A percentile compares a stretch with the other conserved stretches of the same genome.
Evolutionary conservation across 192 early-diverging fungal species (phyloP).

Genomic region (Backusella australiensis): DNA sequence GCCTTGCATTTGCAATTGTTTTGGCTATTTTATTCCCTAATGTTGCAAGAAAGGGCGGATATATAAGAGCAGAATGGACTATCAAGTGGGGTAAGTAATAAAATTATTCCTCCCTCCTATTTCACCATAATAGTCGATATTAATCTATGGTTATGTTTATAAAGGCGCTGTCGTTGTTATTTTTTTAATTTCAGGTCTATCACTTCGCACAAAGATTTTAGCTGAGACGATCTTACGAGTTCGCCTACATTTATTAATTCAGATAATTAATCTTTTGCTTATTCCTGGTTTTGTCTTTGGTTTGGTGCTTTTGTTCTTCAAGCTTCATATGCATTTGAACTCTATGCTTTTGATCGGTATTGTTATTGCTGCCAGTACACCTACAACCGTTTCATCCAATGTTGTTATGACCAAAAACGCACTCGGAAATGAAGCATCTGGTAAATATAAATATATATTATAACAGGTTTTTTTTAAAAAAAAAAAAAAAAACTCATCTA

Average conservation of each 20-base stretch:
- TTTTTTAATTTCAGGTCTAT: constrained; percentile 40
- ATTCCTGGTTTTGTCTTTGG: constrained; percentile 63
- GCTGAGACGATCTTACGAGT: constrained; percentile 34
- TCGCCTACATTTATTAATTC: constrained; percentile 60
- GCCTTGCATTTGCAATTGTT: constrained; percentile 60
- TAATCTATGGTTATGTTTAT: not conserved
- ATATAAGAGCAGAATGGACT: constrained; percentile 56
- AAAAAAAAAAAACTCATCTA: not conserved
- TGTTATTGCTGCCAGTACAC: constrained; percentile 60
- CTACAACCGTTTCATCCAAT: constrained; percentile 76
- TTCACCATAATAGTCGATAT: not conserved
- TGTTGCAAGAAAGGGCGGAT: constrained; percentile 54
- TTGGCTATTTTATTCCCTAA: constrained; percentile 59
- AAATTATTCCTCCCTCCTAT: not conserved
- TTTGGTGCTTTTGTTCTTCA: constrained; percentile 48
- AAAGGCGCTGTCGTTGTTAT: constrained; percentile 40
- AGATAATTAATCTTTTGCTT: constrained; percentile 54
- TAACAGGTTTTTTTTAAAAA: not conserved
- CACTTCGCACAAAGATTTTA: constrained; percentile 29
- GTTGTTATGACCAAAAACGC: constrained; percentile 76
- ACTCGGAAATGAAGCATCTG: constrained; percentile 59
- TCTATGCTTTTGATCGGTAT: constrained; percentile 57
- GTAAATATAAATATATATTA: constrained; percentile 8
- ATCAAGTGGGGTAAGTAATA: constrained; percentile 56
- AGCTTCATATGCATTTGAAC: constrained; percentile 46